Base-by-base conservation (phyloP, 768 basidiomycete species). In the Amanita muscaria region DNA sequence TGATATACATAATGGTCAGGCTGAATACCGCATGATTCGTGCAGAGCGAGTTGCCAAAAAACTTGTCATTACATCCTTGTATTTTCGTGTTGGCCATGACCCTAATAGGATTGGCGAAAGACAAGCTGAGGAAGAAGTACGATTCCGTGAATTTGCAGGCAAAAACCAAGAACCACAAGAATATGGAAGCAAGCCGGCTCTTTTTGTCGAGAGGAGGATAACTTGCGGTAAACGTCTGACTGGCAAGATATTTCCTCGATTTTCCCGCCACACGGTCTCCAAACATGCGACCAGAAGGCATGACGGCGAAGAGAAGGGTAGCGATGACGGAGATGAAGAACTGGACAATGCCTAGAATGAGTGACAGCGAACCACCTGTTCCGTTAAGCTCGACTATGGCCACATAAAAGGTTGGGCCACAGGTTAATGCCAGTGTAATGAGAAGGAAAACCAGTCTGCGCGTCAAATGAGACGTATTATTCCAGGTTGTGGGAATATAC, bases 401-500 rank as follows among this genome's bases (percentile, higher is more conserved):
- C 56, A 99, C 79, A 65, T 97, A 99, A 60, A 99, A 76, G 1
- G 93, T 94, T 12, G 96, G 96, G 22, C 87, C 96, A 49, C 79
- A 81, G 8, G 94, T 98, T 40, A 96, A 72, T 27, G 72, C 94
- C 42, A 99, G 82, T 15, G 91, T 91, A 62, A 98, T 76, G 42
- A 88, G 60, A 37, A 99, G 74, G 70, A 97, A 96, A 46, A 94
- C 57, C 10, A 97, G 70, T 8, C 94, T 84, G 41, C 93, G 88
- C 6, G 90, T 84, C 42, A 98, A 80, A 59, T 98, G 94, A 4
- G 91, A 92, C 22, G 92, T 89, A 65, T 97, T 98, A 63, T 93
- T 94, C 96, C 94, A 98, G 15, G 91, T 98, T 1, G 90, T 88
- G 1, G 96, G 96, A 64, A 99, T 94, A 66, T 96, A 98, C 23